Percentiles rank a stretch among this genome's conserved stretches.
These are phyloP conservation scores for Sequoiadendron giganteum DNA, from an alignment of 75 land plant genomes.

Conservation along the genomic window DNA sequence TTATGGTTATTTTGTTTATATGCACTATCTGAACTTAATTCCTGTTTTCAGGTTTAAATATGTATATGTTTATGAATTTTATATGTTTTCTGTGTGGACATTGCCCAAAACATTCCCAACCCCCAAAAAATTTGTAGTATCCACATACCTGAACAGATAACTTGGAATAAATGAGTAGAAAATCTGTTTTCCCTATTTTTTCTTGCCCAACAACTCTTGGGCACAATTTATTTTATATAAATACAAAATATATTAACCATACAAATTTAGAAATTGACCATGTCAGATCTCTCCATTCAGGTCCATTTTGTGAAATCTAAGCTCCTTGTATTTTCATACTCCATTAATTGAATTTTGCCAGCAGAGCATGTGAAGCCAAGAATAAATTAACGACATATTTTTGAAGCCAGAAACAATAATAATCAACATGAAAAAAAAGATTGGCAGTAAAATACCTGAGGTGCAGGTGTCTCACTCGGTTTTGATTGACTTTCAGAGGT, in stretches of 20 bases:
- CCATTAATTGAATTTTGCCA: neutral
- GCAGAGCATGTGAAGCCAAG: neutral
- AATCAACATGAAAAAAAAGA: neutral
- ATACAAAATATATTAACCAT: neutral
- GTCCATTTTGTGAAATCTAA: neutral
- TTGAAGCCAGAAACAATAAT: neutral
- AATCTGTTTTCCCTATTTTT: neutral
- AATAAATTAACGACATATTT: neutral
- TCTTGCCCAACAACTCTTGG: neutral
- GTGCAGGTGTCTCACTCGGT: constrained; percentile 44
- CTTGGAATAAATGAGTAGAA: neutral
- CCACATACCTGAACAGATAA: no score
- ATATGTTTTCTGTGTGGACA: no score
- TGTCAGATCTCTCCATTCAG: neutral
- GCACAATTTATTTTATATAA: neutral
- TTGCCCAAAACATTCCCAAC: no score
- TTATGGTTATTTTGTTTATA: no score
- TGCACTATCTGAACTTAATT: no score
- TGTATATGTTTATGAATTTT: no score
- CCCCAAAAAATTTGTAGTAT: no score
- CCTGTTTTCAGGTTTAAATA: no score
- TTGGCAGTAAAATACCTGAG: constrained; percentile 55
- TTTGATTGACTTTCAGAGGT: constrained; percentile 67
- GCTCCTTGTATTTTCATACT: neutral
- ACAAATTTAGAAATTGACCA: neutral